Evolutionary conservation across 2,329 filamentous ascomycete species (phyloP), one percentile per base, ranked within the genome.

Genomic region (Aspergillus sp.): DNA sequence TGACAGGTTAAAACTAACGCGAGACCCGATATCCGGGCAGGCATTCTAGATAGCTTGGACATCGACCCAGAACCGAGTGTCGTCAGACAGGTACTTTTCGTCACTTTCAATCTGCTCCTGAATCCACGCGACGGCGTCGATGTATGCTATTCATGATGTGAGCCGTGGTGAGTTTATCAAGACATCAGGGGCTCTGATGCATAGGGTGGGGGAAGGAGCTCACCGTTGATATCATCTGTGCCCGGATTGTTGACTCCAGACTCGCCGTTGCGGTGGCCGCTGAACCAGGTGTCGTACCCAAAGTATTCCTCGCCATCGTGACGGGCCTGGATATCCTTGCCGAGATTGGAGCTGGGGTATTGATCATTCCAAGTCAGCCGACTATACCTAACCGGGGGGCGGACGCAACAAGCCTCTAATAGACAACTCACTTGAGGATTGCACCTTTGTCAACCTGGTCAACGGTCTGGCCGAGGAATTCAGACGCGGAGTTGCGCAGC

Each of bases 1-100:
- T 15, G 11, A 15, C 34, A 41, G 34, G 13, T 11, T 41, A 15
- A 13, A 41, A 4, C 11, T 5, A 41, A 11, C 11, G 34, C 3
- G 34, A 15, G 13, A 15, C 34, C 34, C 34, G 5, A 13, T 41
- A 8, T 41, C 15, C 9, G 15, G 4, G 34, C 34, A 17, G 34
- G 34, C 8, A 2, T 15, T 25, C 23, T 53, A 30, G 19, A 59
- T 59, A 54, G 53, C 41, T 8, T 43, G 53, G 11, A 55, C 53
- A 5, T 55, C 28, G 8, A 70, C 69, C 66, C 65, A 73, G 58
- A 72, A 72, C 5, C 71, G 63, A 47, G 70, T 72, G 63, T 72
- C 68, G 52, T 73, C 71, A 45, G 54, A 65, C 51, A 61, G 56
- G 47, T 72, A 70, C 54, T 57, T 62, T 2, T 53, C 6, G 25